Evolutionary conservation across 139 green algal genomes (phyloP).

Genomic region (Chlorella sp.): DNA sequence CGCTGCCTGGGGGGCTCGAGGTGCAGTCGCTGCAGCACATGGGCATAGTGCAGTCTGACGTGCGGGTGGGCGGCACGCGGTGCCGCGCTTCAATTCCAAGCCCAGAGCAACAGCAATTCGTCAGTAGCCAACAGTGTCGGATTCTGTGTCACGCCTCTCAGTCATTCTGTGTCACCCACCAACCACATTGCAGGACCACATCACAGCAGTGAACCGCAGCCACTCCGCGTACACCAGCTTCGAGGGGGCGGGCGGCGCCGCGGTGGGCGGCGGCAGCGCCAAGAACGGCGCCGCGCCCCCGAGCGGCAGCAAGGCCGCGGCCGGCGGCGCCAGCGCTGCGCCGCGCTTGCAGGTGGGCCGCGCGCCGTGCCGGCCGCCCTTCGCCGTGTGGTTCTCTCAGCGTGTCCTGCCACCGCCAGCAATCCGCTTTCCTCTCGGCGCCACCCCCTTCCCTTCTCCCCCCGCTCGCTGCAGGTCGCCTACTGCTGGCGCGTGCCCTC

Average conservation of each 20-base stretch:
- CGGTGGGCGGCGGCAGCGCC: not conserved
- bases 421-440: too few species aligned
- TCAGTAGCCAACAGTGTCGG: too few species aligned
- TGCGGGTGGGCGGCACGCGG: too few species aligned
- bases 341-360: not conserved
- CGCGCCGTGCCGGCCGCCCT: not conserved
- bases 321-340: not conserved
- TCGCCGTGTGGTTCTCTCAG: too few species aligned
- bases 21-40: too few species aligned
- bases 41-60: too few species aligned
- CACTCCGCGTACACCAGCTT: slow-evolving; percentile 23
- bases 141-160: too few species aligned
- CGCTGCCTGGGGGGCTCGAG: too few species aligned
- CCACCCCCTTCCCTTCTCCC: too few species aligned
- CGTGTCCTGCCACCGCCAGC: too few species aligned
- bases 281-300: not conserved
- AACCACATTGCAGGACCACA: slow-evolving; percentile 20
- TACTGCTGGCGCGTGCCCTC: slow-evolving; percentile 25
- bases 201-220: slow-evolving; percentile 26
- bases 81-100: too few species aligned
- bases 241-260: not conserved
- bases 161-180: not conserved
- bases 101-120: too few species aligned
- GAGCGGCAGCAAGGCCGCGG: slow-evolving; percentile 7
- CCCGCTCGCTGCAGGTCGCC: slow-evolving; percentile 4